A percentile compares a stretch with the other conserved stretches of the same genome.
phyloP scores from a whole-genome alignment of 2,329 filamentous ascomycete genomes.

The Calonectria ilicicola region DNA sequence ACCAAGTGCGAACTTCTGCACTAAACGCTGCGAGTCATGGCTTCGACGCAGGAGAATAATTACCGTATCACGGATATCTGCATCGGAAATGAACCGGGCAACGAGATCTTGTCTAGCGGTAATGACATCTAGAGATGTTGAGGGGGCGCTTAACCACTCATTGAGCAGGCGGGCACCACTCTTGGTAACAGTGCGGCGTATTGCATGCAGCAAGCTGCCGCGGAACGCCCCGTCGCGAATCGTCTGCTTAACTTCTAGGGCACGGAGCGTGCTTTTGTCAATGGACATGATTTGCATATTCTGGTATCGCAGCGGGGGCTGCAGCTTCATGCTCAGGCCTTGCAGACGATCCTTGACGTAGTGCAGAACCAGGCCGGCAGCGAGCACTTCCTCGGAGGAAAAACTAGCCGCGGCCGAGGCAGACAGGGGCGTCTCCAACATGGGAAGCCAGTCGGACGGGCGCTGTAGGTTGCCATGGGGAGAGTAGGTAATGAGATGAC shows the following conservation, averaged over 20 bases:
- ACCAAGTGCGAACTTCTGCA: slow-evolving; percentile 94
- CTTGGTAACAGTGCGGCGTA: slow-evolving; percentile 90
- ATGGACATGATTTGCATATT: slow-evolving; percentile 86
- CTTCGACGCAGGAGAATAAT: slow-evolving; percentile 77
- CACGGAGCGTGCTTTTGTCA: slow-evolving; percentile 90
- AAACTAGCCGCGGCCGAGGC: slow-evolving; percentile 67
- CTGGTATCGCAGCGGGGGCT: slow-evolving; percentile 82
- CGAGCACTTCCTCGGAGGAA: slow-evolving; percentile 75
- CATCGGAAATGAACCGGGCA: slow-evolving; percentile 75
- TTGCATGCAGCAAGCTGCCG: slow-evolving; percentile 90
- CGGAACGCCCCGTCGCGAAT: slow-evolving; percentile 82
- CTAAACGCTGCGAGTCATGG: slow-evolving; percentile 87
- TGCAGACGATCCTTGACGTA: slow-evolving; percentile 86
- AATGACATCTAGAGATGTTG: slow-evolving; percentile 86
- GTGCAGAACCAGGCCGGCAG: slow-evolving; percentile 83
- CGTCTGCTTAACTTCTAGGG: slow-evolving; percentile 89
- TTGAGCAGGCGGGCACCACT: slow-evolving; percentile 87
- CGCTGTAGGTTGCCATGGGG: slow-evolving; percentile 57
- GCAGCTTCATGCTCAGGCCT: slow-evolving; percentile 82
- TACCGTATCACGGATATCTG: slow-evolving; percentile 77
- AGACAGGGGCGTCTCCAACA: slow-evolving; percentile 81
- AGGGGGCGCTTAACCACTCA: slow-evolving; percentile 89
- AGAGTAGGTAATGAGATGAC: slow-evolving; percentile 81
- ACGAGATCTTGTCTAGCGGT: slow-evolving; percentile 85
- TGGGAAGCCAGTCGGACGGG: slow-evolving; percentile 76